Evolutionary conservation across 306 rosid genomes (phyloP), one percentile per base, ranked within the genome.

Genomic region (Cicer bijugum): DNA sequence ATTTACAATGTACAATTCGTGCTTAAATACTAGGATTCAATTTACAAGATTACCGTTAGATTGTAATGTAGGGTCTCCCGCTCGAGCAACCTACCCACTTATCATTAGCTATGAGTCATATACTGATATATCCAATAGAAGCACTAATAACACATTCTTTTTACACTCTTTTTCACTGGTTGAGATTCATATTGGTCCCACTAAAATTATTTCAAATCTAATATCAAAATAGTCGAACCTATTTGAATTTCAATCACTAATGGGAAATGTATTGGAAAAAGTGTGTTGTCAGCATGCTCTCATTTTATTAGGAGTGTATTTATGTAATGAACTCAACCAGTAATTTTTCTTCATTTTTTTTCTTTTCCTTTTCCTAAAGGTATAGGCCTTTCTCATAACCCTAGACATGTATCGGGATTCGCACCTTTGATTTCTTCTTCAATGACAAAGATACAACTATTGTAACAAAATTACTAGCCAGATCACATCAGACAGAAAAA

Each of bases 391-490:
- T 40, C 16, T 64, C 8, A 43, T 28, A 53, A 45, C 43, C 39
- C 67, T 46, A 75, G 38, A 37, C 45, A 66, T 52, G 65, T 10
- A 53, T 14, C 28, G 39, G 67, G 20, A 62, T 62, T 35, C 42
- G 50, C 35, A 15, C 35, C 50, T 14, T 8, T 44, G 51, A 16
- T 44, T 65, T 43, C 16, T 65, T 65, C 19, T 17, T 56, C 64
- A 19, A 39, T 23, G 44, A 43, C 43, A 67, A 44, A 23, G 46
- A 75, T 28, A 38, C 23, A 33, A 11, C 4, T 39, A 52, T 39
- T 9, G 55, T 19, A 76, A 19, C 15, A 35, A 37, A 28, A 67
- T 19, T 10, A 20, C 17, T 12, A 71, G 19, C 53, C 43, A 53
- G 56, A 60, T 71, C 37, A 78, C 68, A 79, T 33, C 73, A 19